These are phyloP conservation scores for Tuber brumale DNA, from an alignment of 495 filamentous ascomycete species.

Conservation along the genomic window DNA sequence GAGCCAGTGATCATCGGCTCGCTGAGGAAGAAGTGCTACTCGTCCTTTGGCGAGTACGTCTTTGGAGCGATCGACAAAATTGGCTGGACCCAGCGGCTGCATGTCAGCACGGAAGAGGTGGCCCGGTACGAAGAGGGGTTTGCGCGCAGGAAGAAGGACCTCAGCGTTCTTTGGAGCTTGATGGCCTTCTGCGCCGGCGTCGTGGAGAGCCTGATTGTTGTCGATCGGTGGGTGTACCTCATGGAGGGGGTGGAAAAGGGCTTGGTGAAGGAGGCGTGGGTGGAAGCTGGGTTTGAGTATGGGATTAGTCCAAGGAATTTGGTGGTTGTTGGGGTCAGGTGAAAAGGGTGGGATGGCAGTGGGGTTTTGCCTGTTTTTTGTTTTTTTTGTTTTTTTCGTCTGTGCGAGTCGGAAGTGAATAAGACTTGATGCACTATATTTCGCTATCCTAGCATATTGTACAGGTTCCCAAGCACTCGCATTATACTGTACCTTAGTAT, in stretches of 20 bases:
- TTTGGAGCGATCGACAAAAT: constrained; percentile 73
- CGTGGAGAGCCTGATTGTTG: constrained; percentile 81
- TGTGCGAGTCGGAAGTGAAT: not conserved
- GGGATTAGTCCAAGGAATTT: constrained; percentile 80
- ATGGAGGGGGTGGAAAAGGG: constrained; percentile 50
- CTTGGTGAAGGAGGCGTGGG: constrained; percentile 66
- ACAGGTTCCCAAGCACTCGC: not conserved
- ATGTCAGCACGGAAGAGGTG: constrained; percentile 57
- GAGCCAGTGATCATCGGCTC: constrained; percentile 81
- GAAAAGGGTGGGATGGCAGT: constrained; percentile 26
- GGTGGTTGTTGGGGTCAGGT: constrained; percentile 85
- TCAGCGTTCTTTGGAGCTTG: constrained; percentile 80
- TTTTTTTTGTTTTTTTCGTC: too few relatives aligned
- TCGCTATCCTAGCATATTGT: not conserved
- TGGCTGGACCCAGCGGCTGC: constrained; percentile 51
- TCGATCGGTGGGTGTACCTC: constrained; percentile 86
- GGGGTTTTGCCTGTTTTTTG: not conserved
- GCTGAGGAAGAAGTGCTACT: constrained; percentile 71
- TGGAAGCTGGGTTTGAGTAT: constrained; percentile 89
- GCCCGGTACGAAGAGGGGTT: constrained; percentile 59
- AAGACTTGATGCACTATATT: not conserved
- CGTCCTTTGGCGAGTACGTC: constrained; percentile 68
- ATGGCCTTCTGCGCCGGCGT: constrained; percentile 92
- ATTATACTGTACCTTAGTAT: not conserved
- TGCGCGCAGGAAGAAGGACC: constrained; percentile 63